Evolutionary conservation across 2,329 filamentous ascomycete species (phyloP).

Genomic region (Phyllosticta capitalensis): DNA sequence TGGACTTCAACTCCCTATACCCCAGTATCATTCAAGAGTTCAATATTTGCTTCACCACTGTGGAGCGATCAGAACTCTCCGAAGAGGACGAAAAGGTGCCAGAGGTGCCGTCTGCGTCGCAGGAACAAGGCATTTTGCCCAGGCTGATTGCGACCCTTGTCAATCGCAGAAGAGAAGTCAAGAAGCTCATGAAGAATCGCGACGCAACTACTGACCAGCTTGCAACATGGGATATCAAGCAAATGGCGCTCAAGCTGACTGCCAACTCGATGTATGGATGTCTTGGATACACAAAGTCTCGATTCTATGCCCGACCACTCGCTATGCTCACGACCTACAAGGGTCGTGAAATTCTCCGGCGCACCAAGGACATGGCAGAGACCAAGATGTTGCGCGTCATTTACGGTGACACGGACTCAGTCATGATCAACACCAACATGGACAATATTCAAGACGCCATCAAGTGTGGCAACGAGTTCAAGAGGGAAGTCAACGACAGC

Average conservation of each 20-base stretch:
- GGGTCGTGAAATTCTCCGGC: conserved; percentile 90
- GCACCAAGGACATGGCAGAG: conserved; percentile 92
- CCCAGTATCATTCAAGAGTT: conserved; percentile 98
- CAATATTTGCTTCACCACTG: conserved; percentile 98
- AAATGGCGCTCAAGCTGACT: conserved; percentile 90
- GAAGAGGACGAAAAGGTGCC: conserved; percentile 84
- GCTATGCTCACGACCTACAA: conserved; percentile 96
- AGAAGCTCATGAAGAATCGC: conserved; percentile 94
- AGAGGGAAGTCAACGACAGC: conserved; percentile 84
- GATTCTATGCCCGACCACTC: conserved; percentile 91
- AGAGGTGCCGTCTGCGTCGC: conserved; percentile 63
- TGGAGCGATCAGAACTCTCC: conserved; percentile 66
- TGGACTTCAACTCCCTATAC: conserved; percentile 99
- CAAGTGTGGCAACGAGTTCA: conserved; percentile 90
- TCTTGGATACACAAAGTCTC: conserved; percentile 90
- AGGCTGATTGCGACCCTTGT: conserved; percentile 88
- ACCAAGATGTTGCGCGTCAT: conserved; percentile 87
- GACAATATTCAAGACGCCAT: conserved; percentile 85
- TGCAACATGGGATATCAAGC: conserved; percentile 96
- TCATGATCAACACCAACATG: conserved; percentile 99
- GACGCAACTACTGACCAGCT: conserved; percentile 75
- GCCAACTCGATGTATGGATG: conserved; percentile 99
- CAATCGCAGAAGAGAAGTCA: conserved; percentile 79
- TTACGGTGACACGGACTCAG: conserved; percentile 97
- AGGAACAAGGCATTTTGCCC: conserved; percentile 77